Evolutionary conservation across 2,329 filamentous ascomycete genomes (phyloP).

Genomic region (Calonectria fujianensis): DNA sequence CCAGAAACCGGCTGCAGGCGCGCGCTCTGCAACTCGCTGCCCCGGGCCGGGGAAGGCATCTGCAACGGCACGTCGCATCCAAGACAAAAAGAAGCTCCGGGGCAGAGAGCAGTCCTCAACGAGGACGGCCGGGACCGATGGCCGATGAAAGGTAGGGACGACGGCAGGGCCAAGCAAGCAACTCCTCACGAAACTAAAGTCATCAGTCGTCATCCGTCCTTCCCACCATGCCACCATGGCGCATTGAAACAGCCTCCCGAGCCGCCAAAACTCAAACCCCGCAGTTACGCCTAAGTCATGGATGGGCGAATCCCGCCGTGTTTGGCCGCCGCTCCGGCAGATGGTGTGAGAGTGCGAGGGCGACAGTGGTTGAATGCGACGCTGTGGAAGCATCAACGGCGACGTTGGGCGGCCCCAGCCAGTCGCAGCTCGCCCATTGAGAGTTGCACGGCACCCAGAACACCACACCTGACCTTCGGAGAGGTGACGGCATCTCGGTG

Average conservation of each 20-base stretch:
- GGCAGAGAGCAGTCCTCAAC: neutral
- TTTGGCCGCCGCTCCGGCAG: constrained; percentile 35
- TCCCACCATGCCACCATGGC: constrained; percentile 2
- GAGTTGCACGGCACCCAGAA: constrained; percentile 34
- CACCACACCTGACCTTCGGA: constrained; percentile 30
- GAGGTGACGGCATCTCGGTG: constrained; percentile 48
- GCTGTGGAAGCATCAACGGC: constrained; percentile 41
- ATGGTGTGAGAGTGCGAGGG: constrained; percentile 36
- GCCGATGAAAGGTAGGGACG: neutral
- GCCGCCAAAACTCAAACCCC: constrained; percentile 40
- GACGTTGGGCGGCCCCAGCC: constrained; percentile 24
- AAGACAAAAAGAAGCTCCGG: neutral
- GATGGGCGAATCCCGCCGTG: constrained; percentile 33
- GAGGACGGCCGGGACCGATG: constrained; percentile 3
- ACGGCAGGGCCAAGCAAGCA: neutral
- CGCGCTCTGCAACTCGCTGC: neutral
- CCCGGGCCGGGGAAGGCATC: neutral
- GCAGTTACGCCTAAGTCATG: constrained; percentile 31
- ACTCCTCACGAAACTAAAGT: constrained; percentile 20
- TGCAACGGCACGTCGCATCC: neutral
- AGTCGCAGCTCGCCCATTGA: constrained; percentile 26
- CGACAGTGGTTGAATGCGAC: constrained; percentile 45
- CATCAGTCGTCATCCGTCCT: constrained; percentile 17
- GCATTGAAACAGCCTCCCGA: constrained; percentile 33
- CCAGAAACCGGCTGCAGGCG: constrained; percentile 12